Percentiles rank a stretch among this genome's conserved stretches.
phyloP scores from a whole-genome alignment of 1,284 basidiomycete genomes.

The Leccinum colubrinum region DNA sequence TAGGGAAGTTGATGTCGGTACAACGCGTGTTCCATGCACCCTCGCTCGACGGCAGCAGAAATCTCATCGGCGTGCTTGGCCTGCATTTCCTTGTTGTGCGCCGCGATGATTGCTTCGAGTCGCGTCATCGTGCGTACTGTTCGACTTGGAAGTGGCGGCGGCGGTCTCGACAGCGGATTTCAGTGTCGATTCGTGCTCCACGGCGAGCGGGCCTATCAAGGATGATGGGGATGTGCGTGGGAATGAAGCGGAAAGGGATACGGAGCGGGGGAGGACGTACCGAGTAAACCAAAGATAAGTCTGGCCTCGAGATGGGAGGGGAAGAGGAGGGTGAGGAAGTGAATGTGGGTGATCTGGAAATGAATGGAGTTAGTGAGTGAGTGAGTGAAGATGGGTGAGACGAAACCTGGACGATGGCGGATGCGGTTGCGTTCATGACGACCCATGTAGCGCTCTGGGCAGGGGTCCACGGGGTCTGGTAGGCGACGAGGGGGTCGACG shows the following conservation, averaged over 20 bases:
- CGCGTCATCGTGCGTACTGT: conserved; percentile 33
- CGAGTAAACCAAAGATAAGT: conserved; percentile 86
- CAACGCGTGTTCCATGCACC: conserved; percentile 45
- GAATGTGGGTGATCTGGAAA: conserved; percentile 90
- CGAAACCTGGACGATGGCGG: conserved; percentile 78
- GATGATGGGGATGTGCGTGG: not conserved
- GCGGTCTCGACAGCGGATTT: conserved; percentile 40
- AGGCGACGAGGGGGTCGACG: conserved; percentile 28
- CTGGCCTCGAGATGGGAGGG: conserved; percentile 90
- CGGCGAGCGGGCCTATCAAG: conserved; percentile 9
- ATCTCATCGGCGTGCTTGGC: conserved; percentile 54
- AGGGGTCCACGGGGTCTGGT: conserved; percentile 57
- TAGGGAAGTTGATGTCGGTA: not conserved
- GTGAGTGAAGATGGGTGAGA: not conserved
- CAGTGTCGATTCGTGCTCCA: conserved; percentile 55
- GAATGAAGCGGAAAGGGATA: not conserved
- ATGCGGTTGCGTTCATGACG: conserved; percentile 84
- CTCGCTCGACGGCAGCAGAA: conserved; percentile 61
- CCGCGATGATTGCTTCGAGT: conserved; percentile 48
- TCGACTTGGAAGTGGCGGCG: conserved; percentile 41
- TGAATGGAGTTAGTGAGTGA: not conserved
- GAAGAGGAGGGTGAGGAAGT: conserved; percentile 94
- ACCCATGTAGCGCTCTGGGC: conserved; percentile 81
- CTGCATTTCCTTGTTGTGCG: conserved; percentile 46
- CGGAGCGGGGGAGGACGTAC: conserved; percentile 33